phyloP scores from a whole-genome alignment of 176 grass and related monocot species.

The Coix lacrymajobi region DNA sequence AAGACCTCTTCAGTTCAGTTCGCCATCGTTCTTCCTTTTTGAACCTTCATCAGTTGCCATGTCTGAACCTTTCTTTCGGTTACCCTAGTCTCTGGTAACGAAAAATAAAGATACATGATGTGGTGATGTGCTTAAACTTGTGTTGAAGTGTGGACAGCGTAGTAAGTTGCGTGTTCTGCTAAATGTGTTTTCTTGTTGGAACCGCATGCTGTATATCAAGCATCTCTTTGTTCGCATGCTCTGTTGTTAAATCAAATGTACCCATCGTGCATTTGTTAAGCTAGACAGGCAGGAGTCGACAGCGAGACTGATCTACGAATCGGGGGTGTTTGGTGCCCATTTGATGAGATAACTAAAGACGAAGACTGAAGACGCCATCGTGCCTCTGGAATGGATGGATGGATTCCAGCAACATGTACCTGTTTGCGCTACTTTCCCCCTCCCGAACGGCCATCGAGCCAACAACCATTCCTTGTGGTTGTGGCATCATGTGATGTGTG shows the following conservation, averaged over 20 bases:
- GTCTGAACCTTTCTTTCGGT: neutral
- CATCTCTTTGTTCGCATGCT: neutral
- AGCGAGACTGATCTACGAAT: neutral
- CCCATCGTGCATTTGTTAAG: neutral
- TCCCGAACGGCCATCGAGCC: neutral
- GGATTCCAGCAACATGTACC: neutral
- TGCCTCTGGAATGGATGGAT: neutral
- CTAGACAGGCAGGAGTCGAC: neutral
- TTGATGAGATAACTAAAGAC: neutral
- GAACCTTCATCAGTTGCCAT: neutral
- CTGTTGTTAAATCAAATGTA: neutral
- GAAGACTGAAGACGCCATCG: neutral
- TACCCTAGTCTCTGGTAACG: neutral
- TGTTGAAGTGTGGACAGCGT: neutral
- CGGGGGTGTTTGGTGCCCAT: neutral
- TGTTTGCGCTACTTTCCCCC: neutral
- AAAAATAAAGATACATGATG: neutral
- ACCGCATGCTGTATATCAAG: neutral
- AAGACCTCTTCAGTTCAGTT: neutral
- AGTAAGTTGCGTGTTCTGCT: neutral
- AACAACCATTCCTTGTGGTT: too few species aligned
- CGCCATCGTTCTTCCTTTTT: neutral
- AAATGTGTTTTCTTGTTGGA: neutral
- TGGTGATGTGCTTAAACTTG: neutral
- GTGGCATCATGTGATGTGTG: neutral